These are phyloP conservation scores for Amesomyces nigricolor DNA, from an alignment of 2,329 filamentous ascomycete genomes.

Conservation along the genomic window DNA sequence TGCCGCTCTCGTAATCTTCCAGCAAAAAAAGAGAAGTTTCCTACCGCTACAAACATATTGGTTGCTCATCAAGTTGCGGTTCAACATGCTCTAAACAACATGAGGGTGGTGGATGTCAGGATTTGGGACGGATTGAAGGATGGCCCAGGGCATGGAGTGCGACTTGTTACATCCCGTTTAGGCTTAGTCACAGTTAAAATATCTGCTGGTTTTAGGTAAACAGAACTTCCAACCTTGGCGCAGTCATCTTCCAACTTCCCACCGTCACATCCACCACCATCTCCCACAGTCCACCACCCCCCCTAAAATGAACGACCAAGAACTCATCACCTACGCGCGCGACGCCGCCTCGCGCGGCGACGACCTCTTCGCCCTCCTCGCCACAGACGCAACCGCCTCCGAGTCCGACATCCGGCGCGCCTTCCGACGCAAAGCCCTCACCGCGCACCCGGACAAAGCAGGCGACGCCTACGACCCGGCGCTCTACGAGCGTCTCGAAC, in stretches of 20 bases:
- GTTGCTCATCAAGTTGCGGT: too few relatives aligned
- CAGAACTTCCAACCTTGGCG: too few relatives aligned
- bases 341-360: conserved; percentile 56
- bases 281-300: not conserved
- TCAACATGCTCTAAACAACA: too few relatives aligned
- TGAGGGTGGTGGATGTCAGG: too few relatives aligned
- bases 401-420: conserved; percentile 75
- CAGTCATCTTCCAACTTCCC: not conserved
- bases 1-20: too few relatives aligned
- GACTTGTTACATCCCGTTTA: too few relatives aligned
- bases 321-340: conserved; percentile 48
- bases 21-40: too few relatives aligned
- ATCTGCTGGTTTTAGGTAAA: too few relatives aligned
- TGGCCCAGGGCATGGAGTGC: too few relatives aligned
- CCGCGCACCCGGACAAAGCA: conserved; percentile 91
- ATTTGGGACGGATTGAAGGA: too few relatives aligned
- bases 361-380: conserved; percentile 75
- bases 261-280: not conserved
- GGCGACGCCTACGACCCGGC: conserved; percentile 67
- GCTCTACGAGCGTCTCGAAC: conserved; percentile 79
- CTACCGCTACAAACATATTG: too few relatives aligned
- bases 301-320: conserved; percentile 34
- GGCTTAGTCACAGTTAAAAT: too few relatives aligned
- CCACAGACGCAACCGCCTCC: conserved; percentile 56
- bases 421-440: conserved; percentile 73